Percentiles rank a stretch among this genome's conserved stretches.
Conservation (phyloP, 768 basidiomycete genomes). For the Suillus sp. region DNA sequence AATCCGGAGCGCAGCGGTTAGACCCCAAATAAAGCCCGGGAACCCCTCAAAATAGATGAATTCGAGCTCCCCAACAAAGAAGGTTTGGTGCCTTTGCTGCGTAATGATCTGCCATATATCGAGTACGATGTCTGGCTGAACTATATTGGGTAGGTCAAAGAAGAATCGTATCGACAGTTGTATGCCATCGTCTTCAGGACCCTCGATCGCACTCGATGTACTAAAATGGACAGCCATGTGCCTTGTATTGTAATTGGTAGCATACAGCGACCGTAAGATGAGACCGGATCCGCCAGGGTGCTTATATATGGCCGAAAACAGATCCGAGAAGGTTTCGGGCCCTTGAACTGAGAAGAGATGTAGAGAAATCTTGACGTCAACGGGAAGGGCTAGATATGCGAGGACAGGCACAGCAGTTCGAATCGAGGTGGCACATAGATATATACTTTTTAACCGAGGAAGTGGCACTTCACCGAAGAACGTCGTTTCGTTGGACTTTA, state of each 20-base stretch:
- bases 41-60: background rate
- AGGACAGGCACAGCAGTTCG: background rate
- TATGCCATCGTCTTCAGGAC: background rate
- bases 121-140: background rate
- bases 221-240: background rate
- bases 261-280: background rate
- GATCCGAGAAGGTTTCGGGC: background rate
- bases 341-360: background rate
- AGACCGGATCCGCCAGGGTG: background rate
- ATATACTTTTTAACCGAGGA: background rate
- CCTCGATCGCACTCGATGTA: background rate
- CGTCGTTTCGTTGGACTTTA: background rate
- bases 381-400: background rate
- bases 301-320: background rate
- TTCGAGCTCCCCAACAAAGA: background rate
- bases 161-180: background rate
- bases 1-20: background rate
- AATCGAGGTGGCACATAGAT: background rate
- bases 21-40: background rate
- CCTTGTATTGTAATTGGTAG: background rate
- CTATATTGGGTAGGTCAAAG: background rate
- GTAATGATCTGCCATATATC: background rate
- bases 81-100: background rate
- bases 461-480: background rate
- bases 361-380: background rate